Conservation (phyloP, 495 filamentous ascomycete genomes). For the Penicillium goetzii region DNA sequence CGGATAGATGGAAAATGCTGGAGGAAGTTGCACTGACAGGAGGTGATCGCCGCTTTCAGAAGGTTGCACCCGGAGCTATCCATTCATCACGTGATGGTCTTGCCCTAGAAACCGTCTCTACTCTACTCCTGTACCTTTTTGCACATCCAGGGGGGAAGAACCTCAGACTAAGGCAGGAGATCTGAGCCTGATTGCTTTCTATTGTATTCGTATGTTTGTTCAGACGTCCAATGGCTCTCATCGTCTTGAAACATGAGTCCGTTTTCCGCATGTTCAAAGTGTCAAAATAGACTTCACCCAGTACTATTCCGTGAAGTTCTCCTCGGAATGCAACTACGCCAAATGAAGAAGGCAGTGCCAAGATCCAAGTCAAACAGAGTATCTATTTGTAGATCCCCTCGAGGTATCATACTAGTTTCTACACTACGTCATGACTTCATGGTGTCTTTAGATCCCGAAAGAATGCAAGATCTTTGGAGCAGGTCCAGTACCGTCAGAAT, state of each 20-base stretch:
- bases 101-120: conserved; percentile 27
- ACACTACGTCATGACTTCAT: conserved; percentile 29
- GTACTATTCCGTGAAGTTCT: background rate
- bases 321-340: conserved; percentile 15
- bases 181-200: background rate
- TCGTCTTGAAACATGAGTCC: background rate
- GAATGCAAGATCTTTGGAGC: background rate
- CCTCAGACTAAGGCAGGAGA: background rate
- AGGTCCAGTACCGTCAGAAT: background rate
- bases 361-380: conserved; percentile 1
- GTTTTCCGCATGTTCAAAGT: background rate
- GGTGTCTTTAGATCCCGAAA: background rate
- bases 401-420: conserved; percentile 15
- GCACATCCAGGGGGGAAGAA: background rate
- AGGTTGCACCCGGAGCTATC: conserved; percentile 30
- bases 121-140: background rate
- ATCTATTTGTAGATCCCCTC: conserved; percentile 12
- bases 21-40: conserved; percentile 19
- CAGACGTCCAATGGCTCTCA: background rate
- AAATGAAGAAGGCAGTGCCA: background rate
- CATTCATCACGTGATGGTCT: conserved; percentile 20
- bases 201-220: background rate
- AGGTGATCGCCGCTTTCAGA: conserved; percentile 28
- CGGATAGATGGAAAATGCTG: background rate
- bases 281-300: background rate